A percentile compares a stretch with the other conserved stretches of the same genome.
These are phyloP conservation scores for Colletotrichum zoysiae DNA, from an alignment of 2,329 filamentous ascomycete genomes.

Conservation along the genomic window DNA sequence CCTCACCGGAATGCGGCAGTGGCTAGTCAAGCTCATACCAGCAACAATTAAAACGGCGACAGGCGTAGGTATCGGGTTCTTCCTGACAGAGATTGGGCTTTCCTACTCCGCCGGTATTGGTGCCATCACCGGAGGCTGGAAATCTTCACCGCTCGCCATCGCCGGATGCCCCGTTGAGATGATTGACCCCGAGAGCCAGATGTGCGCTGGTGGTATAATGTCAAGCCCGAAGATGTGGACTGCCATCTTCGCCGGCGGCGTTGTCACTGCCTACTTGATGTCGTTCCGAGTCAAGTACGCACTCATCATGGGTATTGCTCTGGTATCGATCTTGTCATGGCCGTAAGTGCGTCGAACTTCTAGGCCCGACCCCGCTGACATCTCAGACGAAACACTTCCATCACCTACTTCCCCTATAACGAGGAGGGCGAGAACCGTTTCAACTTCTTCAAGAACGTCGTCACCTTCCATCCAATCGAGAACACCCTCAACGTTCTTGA, in stretches of 20 bases:
- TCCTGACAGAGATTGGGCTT: constrained; percentile 73
- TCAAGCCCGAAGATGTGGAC: constrained; percentile 88
- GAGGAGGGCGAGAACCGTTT: constrained; percentile 73
- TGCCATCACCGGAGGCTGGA: constrained; percentile 76
- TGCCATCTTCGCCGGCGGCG: constrained; percentile 83
- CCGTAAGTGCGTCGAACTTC: constrained; percentile 62
- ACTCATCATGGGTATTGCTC: constrained; percentile 78
- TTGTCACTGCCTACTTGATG: constrained; percentile 86
- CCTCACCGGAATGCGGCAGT: constrained; percentile 78
- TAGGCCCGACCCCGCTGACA: constrained; percentile 31
- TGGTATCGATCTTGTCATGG: constrained; percentile 82
- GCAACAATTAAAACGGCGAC: constrained; percentile 75
- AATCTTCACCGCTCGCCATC: constrained; percentile 78
- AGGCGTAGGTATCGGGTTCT: constrained; percentile 74
- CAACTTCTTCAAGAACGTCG: constrained; percentile 79
- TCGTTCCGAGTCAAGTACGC: constrained; percentile 81
- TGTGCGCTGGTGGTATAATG: constrained; percentile 76
- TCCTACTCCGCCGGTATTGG: constrained; percentile 88
- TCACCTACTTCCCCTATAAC: constrained; percentile 80
- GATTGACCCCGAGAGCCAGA: constrained; percentile 59
- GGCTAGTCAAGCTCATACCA: constrained; percentile 76
- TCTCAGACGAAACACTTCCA: constrained; percentile 70
- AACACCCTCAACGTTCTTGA: constrained; percentile 73
- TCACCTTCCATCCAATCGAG: constrained; percentile 78
- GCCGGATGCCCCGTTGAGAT: constrained; percentile 77